These are phyloP conservation scores for Cryoendolithus antarcticus DNA, from an alignment of 2,329 filamentous ascomycete genomes.

Conservation along the genomic window DNA sequence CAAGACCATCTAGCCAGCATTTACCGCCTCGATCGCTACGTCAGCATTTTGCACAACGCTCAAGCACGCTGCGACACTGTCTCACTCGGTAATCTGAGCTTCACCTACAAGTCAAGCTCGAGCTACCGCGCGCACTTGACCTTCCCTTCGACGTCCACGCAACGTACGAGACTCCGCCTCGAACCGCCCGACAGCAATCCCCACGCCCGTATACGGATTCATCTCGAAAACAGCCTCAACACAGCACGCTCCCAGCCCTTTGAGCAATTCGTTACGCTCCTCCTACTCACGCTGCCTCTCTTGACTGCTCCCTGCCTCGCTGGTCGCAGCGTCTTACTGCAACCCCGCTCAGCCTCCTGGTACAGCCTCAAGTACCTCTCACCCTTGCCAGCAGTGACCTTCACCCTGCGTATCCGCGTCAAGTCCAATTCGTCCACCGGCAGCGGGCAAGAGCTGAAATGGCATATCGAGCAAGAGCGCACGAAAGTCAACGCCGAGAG, in stretches of 20 bases:
- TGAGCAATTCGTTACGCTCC: conserved; percentile 42
- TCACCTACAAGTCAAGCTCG: conserved; percentile 46
- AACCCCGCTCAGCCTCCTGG: conserved; percentile 22
- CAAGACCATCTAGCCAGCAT: conserved; percentile 51
- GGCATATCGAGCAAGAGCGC: conserved; percentile 24
- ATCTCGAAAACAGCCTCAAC: conserved; percentile 32
- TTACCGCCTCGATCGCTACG: conserved; percentile 57
- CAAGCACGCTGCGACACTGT: conserved; percentile 47
- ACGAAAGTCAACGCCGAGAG: conserved; percentile 1
- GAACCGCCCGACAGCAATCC: conserved; percentile 31
- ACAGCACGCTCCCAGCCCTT: conserved; percentile 40
- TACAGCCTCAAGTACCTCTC: conserved; percentile 30
- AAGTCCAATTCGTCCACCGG: conserved; percentile 8
- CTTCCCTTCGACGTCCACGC: conserved; percentile 22
- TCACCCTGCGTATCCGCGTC: conserved; percentile 24
- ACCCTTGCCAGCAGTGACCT: conserved; percentile 23
- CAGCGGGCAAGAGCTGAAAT: conserved; percentile 19
- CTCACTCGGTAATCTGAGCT: conserved; percentile 50
- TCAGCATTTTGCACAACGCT: conserved; percentile 51
- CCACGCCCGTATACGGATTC: conserved; percentile 14
- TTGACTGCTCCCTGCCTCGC: conserved; percentile 22
- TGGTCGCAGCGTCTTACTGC: conserved; percentile 11
- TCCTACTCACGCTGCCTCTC: conserved; percentile 51
- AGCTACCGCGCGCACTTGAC: conserved; percentile 11
- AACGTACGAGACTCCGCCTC: conserved; percentile 46